phyloP scores from a whole-genome alignment of 192 early-diverging fungal genomes.

The Linnemannia exigua region DNA sequence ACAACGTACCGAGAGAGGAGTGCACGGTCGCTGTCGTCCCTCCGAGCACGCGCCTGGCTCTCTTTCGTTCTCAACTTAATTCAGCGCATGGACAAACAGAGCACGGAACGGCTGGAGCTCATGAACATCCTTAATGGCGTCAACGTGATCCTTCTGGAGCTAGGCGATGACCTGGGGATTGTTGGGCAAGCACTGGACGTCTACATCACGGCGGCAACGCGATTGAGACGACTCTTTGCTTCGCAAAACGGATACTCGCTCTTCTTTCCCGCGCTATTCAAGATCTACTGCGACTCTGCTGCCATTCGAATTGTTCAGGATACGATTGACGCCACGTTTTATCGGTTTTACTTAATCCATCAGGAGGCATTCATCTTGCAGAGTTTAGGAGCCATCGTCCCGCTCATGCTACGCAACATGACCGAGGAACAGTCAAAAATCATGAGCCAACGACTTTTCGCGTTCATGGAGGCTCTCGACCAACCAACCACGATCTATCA shows the following conservation, averaged over 20 bases:
- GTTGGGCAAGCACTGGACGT: constrained; percentile 65
- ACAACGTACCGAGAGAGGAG: constrained; percentile 3
- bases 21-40: constrained; percentile 48
- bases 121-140: constrained; percentile 63
- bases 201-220: constrained; percentile 61
- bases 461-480: constrained; percentile 63
- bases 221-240: constrained; percentile 65
- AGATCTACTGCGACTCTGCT: constrained; percentile 66
- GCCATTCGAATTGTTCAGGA: constrained; percentile 47
- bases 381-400: constrained; percentile 64
- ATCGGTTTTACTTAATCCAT: constrained; percentile 66
- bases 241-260: constrained; percentile 66
- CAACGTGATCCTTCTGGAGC: constrained; percentile 64
- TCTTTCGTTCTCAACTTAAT: constrained; percentile 66
- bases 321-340: constrained; percentile 64
- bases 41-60: constrained; percentile 67
- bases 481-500: constrained; percentile 26
- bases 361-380: constrained; percentile 73
- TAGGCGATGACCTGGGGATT: constrained; percentile 64
- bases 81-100: constrained; percentile 64
- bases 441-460: constrained; percentile 60
- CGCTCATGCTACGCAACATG: constrained; percentile 61
- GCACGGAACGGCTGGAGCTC: constrained; percentile 64
- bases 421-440: constrained; percentile 50
- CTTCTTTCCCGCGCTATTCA: constrained; percentile 67